Percentiles rank a stretch among this genome's conserved stretches.
Evolutionary conservation across 2,329 filamentous ascomycete genomes (phyloP).

Genomic region (Talaromyces sp.): DNA sequence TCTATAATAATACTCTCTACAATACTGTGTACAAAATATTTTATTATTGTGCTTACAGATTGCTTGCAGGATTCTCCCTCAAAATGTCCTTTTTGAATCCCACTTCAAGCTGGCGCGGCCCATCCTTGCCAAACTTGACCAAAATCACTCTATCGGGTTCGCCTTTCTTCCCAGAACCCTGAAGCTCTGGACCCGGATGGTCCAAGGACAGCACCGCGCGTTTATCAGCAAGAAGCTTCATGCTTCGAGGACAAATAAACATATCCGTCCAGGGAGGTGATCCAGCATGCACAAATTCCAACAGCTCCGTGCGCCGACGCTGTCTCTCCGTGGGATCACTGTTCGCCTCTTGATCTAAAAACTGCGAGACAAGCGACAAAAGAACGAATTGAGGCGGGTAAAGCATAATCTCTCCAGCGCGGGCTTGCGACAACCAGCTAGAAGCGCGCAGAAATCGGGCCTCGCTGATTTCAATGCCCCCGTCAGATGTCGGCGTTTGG

Average conservation of each 20-base stretch:
- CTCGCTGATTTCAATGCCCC: constrained; percentile 66
- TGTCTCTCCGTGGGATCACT: constrained; percentile 21
- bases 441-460: constrained; percentile 69
- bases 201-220: constrained; percentile 51
- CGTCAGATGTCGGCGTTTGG: constrained; percentile 67
- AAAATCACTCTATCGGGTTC: constrained; percentile 54
- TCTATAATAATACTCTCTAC: neutral
- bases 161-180: constrained; percentile 45
- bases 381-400: constrained; percentile 82
- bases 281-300: constrained; percentile 46
- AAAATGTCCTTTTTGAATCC: constrained; percentile 43
- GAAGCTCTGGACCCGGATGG: constrained; percentile 53
- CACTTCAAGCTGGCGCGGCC: constrained; percentile 54
- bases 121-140: constrained; percentile 54
- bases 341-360: constrained; percentile 39
- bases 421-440: constrained; percentile 64
- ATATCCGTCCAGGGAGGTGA: constrained; percentile 44
- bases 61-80: constrained; percentile 20
- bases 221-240: constrained; percentile 41
- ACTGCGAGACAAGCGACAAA: constrained; percentile 48
- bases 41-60: constrained; percentile 20
- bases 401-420: constrained; percentile 66
- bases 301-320: constrained; percentile 40
- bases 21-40: neutral
- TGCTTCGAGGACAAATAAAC: constrained; percentile 41